Evolutionary conservation across 768 basidiomycete genomes (phyloP).

Genomic region (Termitomyces sp.): DNA sequence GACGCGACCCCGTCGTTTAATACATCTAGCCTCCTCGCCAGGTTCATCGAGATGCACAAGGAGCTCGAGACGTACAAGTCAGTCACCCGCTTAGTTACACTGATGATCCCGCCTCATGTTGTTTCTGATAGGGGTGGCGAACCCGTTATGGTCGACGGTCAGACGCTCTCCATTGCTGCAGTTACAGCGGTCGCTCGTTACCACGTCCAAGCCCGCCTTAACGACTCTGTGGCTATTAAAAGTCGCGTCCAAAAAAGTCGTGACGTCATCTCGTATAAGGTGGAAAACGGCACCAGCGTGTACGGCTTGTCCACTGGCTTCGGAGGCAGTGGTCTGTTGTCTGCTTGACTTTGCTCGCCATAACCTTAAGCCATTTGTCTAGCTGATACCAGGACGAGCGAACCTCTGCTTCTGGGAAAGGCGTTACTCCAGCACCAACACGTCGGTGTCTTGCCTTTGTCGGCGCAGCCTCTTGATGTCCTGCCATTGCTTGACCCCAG

Average conservation of each 20-base stretch:
- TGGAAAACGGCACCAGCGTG: constrained; percentile 61
- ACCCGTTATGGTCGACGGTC: constrained; percentile 47
- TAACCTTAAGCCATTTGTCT: neutral
- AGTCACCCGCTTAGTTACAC: constrained; percentile 9
- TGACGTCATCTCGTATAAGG: constrained; percentile 62
- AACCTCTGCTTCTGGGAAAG: constrained; percentile 56
- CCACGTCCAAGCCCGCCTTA: constrained; percentile 27
- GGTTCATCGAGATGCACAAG: constrained; percentile 41
- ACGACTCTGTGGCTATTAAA: constrained; percentile 23
- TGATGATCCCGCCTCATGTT: neutral
- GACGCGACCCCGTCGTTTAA: neutral
- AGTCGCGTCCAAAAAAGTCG: constrained; percentile 57
- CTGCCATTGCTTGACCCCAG: constrained; percentile 68
- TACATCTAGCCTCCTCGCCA: constrained; percentile 19
- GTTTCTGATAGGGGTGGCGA: constrained; percentile 35
- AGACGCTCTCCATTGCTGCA: constrained; percentile 52
- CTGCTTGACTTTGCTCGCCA: neutral
- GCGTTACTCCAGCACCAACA: constrained; percentile 75
- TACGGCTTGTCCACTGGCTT: constrained; percentile 83
- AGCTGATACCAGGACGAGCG: constrained; percentile 73
- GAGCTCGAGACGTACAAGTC: constrained; percentile 57
- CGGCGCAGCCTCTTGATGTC: constrained; percentile 35
- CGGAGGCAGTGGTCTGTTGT: constrained; percentile 57
- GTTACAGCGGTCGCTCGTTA: constrained; percentile 50
- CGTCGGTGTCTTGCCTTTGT: constrained; percentile 57